Evolutionary conservation across 1,284 basidiomycete species (phyloP).

Genomic region (Albatrellus sp.): DNA sequence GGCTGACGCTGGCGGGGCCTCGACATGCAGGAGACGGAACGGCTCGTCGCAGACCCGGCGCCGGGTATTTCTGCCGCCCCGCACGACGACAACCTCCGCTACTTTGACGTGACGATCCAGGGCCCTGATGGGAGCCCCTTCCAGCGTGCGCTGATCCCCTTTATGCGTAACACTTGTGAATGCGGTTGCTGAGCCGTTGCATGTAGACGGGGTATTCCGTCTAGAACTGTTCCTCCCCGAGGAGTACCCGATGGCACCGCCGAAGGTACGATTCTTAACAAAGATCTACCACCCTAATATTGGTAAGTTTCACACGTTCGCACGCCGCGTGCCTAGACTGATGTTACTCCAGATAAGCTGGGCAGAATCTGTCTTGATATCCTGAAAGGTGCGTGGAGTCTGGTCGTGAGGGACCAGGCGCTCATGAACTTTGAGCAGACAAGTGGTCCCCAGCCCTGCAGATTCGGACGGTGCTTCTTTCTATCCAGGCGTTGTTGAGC

Average conservation of each 20-base stretch:
- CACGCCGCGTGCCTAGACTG: not conserved
- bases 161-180: not conserved
- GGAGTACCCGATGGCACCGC: constrained; percentile 98
- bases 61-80: constrained; percentile 90
- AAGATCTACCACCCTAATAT: constrained; percentile 99
- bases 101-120: constrained; percentile 96
- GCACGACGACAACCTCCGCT: constrained; percentile 95
- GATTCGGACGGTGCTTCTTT: constrained; percentile 94
- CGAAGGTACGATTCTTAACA: constrained; percentile 96
- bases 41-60: constrained; percentile 89
- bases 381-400: constrained; percentile 60
- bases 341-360: constrained; percentile 68
- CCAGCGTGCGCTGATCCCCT: constrained; percentile 51
- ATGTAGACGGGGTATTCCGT: constrained; percentile 80
- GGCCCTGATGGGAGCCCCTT: constrained; percentile 94
- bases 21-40: constrained; percentile 79
- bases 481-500: constrained; percentile 89
- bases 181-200: not conserved
- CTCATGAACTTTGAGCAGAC: constrained; percentile 35
- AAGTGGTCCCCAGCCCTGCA: constrained; percentile 99
- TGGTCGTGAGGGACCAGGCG: not conserved
- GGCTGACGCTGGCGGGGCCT: not conserved
- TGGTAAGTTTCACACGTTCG: constrained; percentile 38
- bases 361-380: constrained; percentile 98
- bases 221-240: constrained; percentile 96